phyloP scores from a whole-genome alignment of 2,329 filamentous ascomycete genomes.

The Ceratocystis destructans region DNA sequence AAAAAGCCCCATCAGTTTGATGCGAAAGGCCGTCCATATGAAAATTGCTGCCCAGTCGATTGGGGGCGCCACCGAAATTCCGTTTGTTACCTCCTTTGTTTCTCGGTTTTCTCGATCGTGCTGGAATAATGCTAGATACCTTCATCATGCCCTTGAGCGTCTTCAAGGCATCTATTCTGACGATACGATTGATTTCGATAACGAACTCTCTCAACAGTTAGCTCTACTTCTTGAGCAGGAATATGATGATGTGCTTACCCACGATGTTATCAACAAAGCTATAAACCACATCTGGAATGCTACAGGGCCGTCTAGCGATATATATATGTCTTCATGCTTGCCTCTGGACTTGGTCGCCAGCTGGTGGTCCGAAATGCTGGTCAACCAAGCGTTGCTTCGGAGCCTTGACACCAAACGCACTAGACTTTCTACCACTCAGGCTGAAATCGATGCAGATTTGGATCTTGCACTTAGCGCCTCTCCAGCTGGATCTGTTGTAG shows the following conservation, averaged over 20 bases:
- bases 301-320: conserved; percentile 47
- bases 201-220: conserved; percentile 58
- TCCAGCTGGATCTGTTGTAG: conserved; percentile 63
- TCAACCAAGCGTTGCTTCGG: conserved; percentile 55
- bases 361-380: conserved; percentile 68
- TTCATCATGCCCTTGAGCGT: conserved; percentile 39
- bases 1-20: conserved; percentile 65
- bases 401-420: conserved; percentile 42
- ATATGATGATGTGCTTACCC: conserved; percentile 67
- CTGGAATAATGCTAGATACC: conserved; percentile 67
- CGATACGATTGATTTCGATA: conserved; percentile 43
- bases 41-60: conserved; percentile 50
- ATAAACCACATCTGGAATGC: not conserved
- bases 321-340: conserved; percentile 66
- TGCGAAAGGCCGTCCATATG: conserved; percentile 85
- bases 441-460: conserved; percentile 37
- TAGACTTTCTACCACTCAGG: conserved; percentile 28
- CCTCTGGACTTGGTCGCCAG: conserved; percentile 82
- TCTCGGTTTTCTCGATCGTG: conserved; percentile 55
- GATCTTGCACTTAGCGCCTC: conserved; percentile 58
- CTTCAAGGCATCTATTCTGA: conserved; percentile 28
- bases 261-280: conserved; percentile 66
- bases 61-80: not conserved
- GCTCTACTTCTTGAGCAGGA: conserved; percentile 62
- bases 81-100: conserved; percentile 32